Percentiles rank a stretch among this genome's conserved stretches.
phyloP scores from a whole-genome alignment of 805 yeast species.

The Wickerhamiella australiensis region DNA sequence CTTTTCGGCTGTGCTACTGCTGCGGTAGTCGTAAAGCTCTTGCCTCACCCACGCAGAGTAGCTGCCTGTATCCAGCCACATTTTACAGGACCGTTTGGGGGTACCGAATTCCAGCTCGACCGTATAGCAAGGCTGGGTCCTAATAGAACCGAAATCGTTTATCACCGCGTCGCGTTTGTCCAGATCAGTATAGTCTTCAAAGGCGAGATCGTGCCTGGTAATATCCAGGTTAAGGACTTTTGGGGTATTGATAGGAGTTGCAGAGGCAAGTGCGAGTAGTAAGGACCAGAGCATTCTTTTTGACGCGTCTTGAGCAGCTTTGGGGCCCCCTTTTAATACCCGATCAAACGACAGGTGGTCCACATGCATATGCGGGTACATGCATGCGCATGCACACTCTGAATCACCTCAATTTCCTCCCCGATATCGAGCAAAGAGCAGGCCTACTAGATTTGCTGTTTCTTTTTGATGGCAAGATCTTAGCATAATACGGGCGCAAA shows the following conservation, averaged over 20 bases:
- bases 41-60: background rate
- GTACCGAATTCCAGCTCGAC: background rate
- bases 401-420: too few relatives aligned
- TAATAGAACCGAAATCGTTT: background rate
- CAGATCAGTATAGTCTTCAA: background rate
- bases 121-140: background rate
- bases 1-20: background rate
- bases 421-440: too few relatives aligned
- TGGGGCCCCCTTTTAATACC: background rate
- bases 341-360: background rate
- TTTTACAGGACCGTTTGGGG: background rate
- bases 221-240: background rate
- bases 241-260: background rate
- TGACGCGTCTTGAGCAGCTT: background rate
- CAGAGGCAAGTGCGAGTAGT: background rate
- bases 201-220: background rate
- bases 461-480: too few relatives aligned
- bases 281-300: background rate
- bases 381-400: background rate
- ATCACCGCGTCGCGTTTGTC: background rate
- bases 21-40: background rate
- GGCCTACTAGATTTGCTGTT: too few relatives aligned
- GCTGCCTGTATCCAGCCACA: background rate
- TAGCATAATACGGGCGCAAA: too few relatives aligned
- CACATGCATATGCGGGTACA: background rate